Base-by-base conservation (phyloP, 306 rosid genomes). In the Crataegus laevigata region DNA sequence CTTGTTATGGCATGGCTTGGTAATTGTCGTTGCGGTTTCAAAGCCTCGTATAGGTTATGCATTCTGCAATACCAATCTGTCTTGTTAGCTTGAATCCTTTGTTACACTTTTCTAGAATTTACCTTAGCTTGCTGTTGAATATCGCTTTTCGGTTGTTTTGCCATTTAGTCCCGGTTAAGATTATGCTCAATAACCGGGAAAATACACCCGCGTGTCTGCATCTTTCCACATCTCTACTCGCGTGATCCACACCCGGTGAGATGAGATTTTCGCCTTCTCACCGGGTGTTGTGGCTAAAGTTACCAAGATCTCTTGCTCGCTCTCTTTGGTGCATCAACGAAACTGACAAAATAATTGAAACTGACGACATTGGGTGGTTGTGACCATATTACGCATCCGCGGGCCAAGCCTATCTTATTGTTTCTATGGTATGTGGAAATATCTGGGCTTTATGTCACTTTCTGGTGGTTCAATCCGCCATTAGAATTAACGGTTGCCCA, bases 401-500 rank as follows among this genome's bases (percentile, higher is more conserved):
- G 82, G 85, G 86, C 45, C 86, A 57, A 21, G 21, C 78, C 38
- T 30, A 61, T 63, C 68, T 26, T 30, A 74, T 47, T 62, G 38
- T 61, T 66, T 62, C 7, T 72, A 77, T 73, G 87, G 21, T 15
- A 0, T 5, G 2, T 0, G 1, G 54, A 50, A 50, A 15, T 50
- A 50, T 50, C 61, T n/a, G 1, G 32, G 24, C 11, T 50, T 1
- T 47, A 21, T 22, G 74, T 84, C 85, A 55, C 69, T 83, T 63
- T 84, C 71, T 54, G 75, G 36, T 24, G 66, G 62, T 47, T 70
- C 6, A 52, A 72, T 28, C 18, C 8, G 24, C 29, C 29, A 25
- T 57, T 19, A 8, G 70, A 89, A 80, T 61, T 75, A 55, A 79
- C 89, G 88, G 94, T 80, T 80, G 83, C 77, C 77, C 14, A 57